These are phyloP conservation scores for Abortiporus biennis DNA, from an alignment of 1,284 basidiomycete genomes.

Conservation along the genomic window DNA sequence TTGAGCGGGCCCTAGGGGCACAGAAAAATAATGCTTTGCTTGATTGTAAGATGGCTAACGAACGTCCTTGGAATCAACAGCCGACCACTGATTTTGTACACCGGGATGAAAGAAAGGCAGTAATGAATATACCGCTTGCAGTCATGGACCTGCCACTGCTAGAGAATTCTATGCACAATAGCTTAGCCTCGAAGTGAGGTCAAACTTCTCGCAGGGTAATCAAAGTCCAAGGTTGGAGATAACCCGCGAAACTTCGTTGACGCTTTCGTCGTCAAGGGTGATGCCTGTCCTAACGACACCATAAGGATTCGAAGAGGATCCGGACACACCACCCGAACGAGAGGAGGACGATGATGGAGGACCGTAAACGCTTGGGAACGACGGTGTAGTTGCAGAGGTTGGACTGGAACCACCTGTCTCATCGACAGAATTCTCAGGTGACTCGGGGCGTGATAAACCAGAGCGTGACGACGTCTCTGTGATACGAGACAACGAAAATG, in stretches of 20 bases:
- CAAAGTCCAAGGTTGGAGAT: conserved; percentile 74
- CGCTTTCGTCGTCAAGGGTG: conserved; percentile 51
- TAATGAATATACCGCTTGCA: too few relatives aligned
- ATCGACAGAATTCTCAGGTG: conserved; percentile 61
- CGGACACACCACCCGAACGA: conserved; percentile 23
- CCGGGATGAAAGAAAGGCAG: too few relatives aligned
- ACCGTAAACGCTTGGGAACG: conserved; percentile 78
- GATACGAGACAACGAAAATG: conserved; percentile 71
- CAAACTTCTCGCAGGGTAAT: conserved; percentile 6
- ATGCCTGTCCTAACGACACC: conserved; percentile 33
- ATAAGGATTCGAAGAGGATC: background rate
- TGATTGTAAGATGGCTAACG: too few relatives aligned
- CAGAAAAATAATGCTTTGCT: too few relatives aligned
- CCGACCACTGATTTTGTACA: too few relatives aligned
- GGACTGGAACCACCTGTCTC: conserved; percentile 68
- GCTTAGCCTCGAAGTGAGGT: background rate
- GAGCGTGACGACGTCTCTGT: conserved; percentile 56
- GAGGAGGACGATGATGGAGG: conserved; percentile 44
- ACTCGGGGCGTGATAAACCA: conserved; percentile 60
- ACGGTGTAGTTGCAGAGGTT: conserved; percentile 65
- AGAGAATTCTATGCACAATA: conserved; percentile 8
- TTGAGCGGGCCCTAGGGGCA: too few relatives aligned
- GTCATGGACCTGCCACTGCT: conserved; percentile 10
- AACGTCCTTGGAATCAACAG: too few relatives aligned
- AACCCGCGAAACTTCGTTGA: conserved; percentile 71